Evolutionary conservation across 2,329 filamentous ascomycete genomes (phyloP), one percentile per base, ranked within the genome.

Genomic region (Pestalotiopsis sp.): DNA sequence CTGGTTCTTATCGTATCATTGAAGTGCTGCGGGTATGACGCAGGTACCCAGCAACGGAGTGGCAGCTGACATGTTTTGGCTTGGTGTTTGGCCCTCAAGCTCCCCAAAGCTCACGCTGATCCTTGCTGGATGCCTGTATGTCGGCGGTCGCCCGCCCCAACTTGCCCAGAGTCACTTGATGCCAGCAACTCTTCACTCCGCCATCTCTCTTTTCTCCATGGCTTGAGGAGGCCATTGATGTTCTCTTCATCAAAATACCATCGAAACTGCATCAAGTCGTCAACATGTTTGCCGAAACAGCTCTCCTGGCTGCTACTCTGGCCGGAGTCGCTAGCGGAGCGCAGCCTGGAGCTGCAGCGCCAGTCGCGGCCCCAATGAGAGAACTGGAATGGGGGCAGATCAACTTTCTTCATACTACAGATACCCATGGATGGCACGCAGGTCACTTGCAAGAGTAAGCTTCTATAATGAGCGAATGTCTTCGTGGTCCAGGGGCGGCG

Each of bases 331-430:
- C 75, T 57, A 74, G 74, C 69, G 87, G 87, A 70, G 86, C 90
- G 69, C 96, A 99, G 80, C 95, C 95, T 11, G 90, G 89, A 68
- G 94, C 95, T 66, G 91, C 91, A n/a, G 82, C 87, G 56, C 94
- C 96, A 7, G 87, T 95, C 69, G 87, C 90, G 68, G 94, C 92
- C 67, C 95, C 94, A 61, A 89, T 98, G 81, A 91, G 95, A 76
- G 88, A 94, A 73, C 86, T 99, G 67, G 88, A 90, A 75, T 98
- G 95, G 94, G 95, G 93, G n/a, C 92, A 97, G 79, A 87, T 98
- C 76, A 98, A 98, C 85, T 97, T 97, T 80, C 82, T 99, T n/a
- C 95, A 97, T 77, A 98, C 96, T 0, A 98, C 96, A 56, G 93
- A 98, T 79, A 96, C 93, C 4, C 96, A 98, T 82, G 95, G 96